These are phyloP conservation scores for Neotropicomus parvogracilis DNA, from an alignment of 1,284 basidiomycete genomes.

Conservation along the genomic window DNA sequence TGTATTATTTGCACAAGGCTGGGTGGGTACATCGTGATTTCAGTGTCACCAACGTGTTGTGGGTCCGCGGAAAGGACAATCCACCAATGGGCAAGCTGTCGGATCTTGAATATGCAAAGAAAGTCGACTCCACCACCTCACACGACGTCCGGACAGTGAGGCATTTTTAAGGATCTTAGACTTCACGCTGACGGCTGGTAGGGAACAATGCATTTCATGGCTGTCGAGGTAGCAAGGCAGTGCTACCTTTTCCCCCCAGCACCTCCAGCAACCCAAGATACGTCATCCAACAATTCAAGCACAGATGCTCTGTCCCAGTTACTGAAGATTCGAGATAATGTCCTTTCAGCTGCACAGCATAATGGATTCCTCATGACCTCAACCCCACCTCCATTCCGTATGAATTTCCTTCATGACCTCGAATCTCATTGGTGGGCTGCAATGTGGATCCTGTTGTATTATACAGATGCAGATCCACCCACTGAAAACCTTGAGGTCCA, in stretches of 20 bases:
- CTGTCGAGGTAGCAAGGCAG: conserved; percentile 5
- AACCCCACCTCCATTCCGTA: neutral
- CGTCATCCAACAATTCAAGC: no score
- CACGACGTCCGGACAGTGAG: conserved; percentile 14
- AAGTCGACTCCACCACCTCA: neutral
- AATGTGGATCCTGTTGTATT: conserved; percentile 6
- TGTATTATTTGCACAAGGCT: conserved; percentile 1
- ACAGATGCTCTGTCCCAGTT: no score
- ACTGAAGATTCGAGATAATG: no score
- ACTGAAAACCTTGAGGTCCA: neutral
- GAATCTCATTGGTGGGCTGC: conserved; percentile 12
- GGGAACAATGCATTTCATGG: conserved; percentile 18
- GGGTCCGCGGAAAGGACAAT: neutral
- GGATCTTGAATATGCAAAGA: conserved; percentile 18
- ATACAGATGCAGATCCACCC: neutral
- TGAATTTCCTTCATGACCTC: conserved; percentile 13
- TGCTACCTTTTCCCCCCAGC: neutral
- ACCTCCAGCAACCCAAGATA: no score
- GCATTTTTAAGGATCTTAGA: no score
- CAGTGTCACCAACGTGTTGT: conserved; percentile 11
- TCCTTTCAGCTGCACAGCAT: no score
- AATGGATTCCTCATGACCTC: no score
- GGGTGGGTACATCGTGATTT: conserved; percentile 15
- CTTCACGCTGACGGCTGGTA: neutral
- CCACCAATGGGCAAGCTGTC: conserved; percentile 3